Conservation (phyloP, 805 yeast genomes). For the Candida ipomoeae region DNA sequence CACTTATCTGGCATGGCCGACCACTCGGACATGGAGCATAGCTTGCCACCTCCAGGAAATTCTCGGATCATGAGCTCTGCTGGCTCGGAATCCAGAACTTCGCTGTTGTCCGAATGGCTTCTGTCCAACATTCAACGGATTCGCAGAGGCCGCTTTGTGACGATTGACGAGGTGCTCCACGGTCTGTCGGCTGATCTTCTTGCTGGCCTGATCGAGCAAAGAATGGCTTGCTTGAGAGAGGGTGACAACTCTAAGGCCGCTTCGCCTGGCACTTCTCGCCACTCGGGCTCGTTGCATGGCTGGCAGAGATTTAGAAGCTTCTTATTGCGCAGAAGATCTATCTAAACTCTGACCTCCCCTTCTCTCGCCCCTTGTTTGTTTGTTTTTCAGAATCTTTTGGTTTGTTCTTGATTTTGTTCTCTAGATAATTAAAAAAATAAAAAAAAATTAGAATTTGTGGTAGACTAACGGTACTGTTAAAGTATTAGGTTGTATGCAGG, state of each 20-base stretch:
- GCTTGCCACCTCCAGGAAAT: background rate
- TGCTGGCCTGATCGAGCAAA: background rate
- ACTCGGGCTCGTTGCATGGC: background rate
- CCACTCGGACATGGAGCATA: background rate
- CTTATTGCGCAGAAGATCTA: background rate
- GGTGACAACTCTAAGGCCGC: too few species aligned
- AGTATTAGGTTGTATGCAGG: too few species aligned
- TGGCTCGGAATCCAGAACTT: background rate
- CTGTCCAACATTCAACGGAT: background rate
- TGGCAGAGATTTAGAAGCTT: background rate
- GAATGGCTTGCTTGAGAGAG: background rate
- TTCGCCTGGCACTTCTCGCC: too few species aligned
- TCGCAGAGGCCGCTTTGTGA: background rate
- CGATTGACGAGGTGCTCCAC: background rate
- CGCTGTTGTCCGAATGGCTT: conserved; percentile 1
- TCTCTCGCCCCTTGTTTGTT: background rate
- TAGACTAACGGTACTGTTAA: too few species aligned
- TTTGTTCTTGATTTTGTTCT: too few species aligned
- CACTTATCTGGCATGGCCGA: background rate
- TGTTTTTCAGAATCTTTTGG: too few species aligned
- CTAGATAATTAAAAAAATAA: too few species aligned
- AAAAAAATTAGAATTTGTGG: too few species aligned
- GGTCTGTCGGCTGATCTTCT: too few species aligned
- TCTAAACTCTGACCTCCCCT: background rate
- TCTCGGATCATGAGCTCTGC: background rate